Evolutionary conservation across 768 basidiomycete genomes (phyloP), one percentile per base, ranked within the genome.

Genomic region (Lactarius hengduanensis): DNA sequence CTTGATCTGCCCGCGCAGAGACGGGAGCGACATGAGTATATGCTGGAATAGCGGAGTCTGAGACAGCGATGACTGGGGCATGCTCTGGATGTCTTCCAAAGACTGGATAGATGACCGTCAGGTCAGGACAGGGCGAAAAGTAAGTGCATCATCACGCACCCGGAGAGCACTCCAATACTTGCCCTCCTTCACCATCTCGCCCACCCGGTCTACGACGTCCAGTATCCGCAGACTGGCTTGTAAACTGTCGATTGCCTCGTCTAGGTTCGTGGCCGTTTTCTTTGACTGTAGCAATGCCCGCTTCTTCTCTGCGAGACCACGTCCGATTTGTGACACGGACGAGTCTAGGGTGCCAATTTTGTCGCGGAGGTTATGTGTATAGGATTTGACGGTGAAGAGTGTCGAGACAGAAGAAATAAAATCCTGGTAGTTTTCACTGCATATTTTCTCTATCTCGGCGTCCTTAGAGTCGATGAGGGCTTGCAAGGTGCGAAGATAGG

Each of bases 391-490:
- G 57, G 90, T 90, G 77, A 98, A 90, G 68, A 99, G 82, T 3
- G 95, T 98, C n/a, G 94, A 94, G 18, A 98, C 95, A 22, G 96
- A 97, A 34, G 90, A 89, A 40, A 98, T 95, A 72, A 99, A 99
- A 78, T 98, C 96, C 78, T 96, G 94, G 73, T 98, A 98, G 76
- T 98, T 98, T 71, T 94, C 91, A 64, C 88, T 86, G 78, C 97
- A 98, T 76, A 98, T 95, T 66, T 85, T 87, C 79, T 98, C 94
- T 76, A 99, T 99, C 77, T 98, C 96, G 67, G 85, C 83, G 76
- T 99, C 97, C 79, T 98, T 97, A 70, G 94, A 87, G 73, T 94
- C 88, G 66, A 98, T 90, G 72, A 98, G 90, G n/a, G 80, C 82
- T 73, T 92, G 89, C 53, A 98, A 80, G 54, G 89, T 91, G 61